Evolutionary conservation across 2,329 filamentous ascomycete genomes (phyloP).

Genomic region (Ophiocordyceps sinensis): DNA sequence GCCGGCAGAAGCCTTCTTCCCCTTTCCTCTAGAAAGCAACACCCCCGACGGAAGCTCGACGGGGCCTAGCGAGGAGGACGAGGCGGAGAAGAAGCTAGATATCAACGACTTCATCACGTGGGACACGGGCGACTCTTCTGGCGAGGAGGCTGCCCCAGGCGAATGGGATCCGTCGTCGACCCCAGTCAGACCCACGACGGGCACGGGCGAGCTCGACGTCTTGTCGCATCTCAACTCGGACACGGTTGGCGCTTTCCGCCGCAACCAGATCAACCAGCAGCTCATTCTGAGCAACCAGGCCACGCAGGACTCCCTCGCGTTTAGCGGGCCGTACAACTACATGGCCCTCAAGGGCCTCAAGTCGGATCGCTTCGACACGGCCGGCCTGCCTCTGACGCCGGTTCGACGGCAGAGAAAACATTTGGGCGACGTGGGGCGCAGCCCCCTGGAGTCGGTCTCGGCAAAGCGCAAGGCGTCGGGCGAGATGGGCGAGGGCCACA

Average conservation of each 20-base stretch:
- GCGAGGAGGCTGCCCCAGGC: conserved; percentile 40
- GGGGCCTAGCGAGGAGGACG: conserved; percentile 34
- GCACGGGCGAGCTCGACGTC: conserved; percentile 30
- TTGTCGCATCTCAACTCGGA: conserved; percentile 48
- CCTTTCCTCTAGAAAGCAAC: conserved; percentile 47
- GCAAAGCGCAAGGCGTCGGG: conserved; percentile 42
- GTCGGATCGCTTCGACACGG: conserved; percentile 49
- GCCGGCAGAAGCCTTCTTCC: conserved; percentile 62
- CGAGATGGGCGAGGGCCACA: conserved; percentile 29
- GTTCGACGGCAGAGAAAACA: conserved; percentile 42
- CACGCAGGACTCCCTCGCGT: conserved; percentile 46
- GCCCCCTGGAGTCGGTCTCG: conserved; percentile 31
- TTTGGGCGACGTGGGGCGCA: conserved; percentile 29
- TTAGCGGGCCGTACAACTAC: conserved; percentile 44
- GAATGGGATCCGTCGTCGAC: conserved; percentile 37
- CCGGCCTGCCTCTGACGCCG: conserved; percentile 54
- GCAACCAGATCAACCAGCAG: conserved; percentile 48
- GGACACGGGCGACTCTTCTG: conserved; percentile 41
- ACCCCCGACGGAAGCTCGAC: conserved; percentile 33
- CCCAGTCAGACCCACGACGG: conserved; percentile 33
- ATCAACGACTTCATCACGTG: conserved; percentile 63
- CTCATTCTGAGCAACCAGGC: conserved; percentile 45
- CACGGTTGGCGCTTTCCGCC: conserved; percentile 66
- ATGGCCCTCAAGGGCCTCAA: conserved; percentile 49
- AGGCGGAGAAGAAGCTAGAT: conserved; percentile 48